phyloP scores from a whole-genome alignment of 352 stramenopile species.

The Phytophthora pisi region DNA sequence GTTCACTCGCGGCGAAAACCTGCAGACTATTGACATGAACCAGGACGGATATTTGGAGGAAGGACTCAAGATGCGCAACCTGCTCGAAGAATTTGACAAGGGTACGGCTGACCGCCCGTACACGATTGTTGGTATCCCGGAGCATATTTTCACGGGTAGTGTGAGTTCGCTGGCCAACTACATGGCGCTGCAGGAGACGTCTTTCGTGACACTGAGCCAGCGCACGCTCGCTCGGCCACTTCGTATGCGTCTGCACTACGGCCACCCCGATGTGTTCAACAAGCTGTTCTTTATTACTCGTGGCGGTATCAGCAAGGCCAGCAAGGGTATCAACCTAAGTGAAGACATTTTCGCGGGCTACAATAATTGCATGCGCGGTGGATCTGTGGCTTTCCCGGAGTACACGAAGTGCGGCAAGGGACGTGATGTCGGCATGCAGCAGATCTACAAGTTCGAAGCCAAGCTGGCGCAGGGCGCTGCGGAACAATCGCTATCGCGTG shows the following conservation, averaged over 20 bases:
- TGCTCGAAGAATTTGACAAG: conserved; percentile 97
- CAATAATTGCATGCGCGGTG: conserved; percentile 98
- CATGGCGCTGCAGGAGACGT: conserved; percentile 99
- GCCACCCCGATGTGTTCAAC: conserved; percentile 99
- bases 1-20: conserved; percentile 97
- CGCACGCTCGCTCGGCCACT: conserved; percentile 96
- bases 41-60: conserved; percentile 99
- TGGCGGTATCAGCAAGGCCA: conserved; percentile 98
- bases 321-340: conserved; percentile 99
- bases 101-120: conserved; percentile 77
- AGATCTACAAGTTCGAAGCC: conserved; percentile 99
- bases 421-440: conserved; percentile 99
- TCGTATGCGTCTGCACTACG: conserved; percentile 98
- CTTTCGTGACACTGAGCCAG: conserved; percentile 98
- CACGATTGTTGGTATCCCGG: conserved; percentile 97
- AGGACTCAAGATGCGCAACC: conserved; percentile 98
- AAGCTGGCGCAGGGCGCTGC: conserved; percentile 97
- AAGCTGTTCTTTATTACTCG: conserved; percentile 99
- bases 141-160: conserved; percentile 99
- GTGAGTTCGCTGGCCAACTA: conserved; percentile 99
- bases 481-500: conserved; percentile 97
- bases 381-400: conserved; percentile 97
- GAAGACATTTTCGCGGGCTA: conserved; percentile 99
- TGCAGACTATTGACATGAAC: conserved; percentile 99
- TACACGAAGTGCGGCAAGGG: conserved; percentile 99